Percentiles rank a stretch among this genome's conserved stretches.
Conservation (phyloP, 2,329 filamentous ascomycete species). For the Elsinoe fawcettii region DNA sequence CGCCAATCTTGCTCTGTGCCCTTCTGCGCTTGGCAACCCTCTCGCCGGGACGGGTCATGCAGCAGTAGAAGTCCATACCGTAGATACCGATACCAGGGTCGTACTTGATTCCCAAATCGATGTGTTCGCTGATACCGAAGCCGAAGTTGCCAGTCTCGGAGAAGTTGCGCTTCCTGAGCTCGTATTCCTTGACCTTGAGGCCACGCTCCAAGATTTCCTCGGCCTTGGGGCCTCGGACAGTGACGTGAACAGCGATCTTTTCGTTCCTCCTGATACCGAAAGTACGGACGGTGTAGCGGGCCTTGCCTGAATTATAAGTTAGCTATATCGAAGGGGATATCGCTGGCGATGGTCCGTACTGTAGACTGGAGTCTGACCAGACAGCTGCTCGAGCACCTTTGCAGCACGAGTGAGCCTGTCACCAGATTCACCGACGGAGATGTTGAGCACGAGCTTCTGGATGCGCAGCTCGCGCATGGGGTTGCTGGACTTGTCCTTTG, state of each 20-base stretch:
- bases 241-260: conserved; percentile 99
- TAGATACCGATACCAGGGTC: conserved; percentile 97
- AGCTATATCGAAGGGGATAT: conserved; percentile 2
- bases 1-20: conserved; percentile 75
- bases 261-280: conserved; percentile 99
- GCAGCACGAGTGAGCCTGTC: conserved; percentile 99
- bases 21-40: conserved; percentile 93
- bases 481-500: conserved; percentile 74
- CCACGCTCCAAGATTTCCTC: conserved; percentile 99
- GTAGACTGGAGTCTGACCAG: conserved; percentile 99
- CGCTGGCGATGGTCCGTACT: conserved; percentile 48
- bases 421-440: conserved; percentile 99
- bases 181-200: conserved; percentile 99
- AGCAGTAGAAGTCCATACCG: conserved; percentile 99
- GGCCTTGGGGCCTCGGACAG: conserved; percentile 96
- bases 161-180: conserved; percentile 99
- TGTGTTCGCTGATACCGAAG: conserved; percentile 99
- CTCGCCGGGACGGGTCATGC: conserved; percentile 99
- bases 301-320: conserved; percentile 64
- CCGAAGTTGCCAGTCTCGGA: conserved; percentile 99
- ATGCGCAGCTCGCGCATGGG: conserved; percentile 99
- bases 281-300: conserved; percentile 99
- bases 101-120: conserved; percentile 99
- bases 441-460: conserved; percentile 99
- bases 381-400: conserved; percentile 99